Evolutionary conservation across 345 rosid genomes (phyloP).

Genomic region (Sonneratia caseolaris): DNA sequence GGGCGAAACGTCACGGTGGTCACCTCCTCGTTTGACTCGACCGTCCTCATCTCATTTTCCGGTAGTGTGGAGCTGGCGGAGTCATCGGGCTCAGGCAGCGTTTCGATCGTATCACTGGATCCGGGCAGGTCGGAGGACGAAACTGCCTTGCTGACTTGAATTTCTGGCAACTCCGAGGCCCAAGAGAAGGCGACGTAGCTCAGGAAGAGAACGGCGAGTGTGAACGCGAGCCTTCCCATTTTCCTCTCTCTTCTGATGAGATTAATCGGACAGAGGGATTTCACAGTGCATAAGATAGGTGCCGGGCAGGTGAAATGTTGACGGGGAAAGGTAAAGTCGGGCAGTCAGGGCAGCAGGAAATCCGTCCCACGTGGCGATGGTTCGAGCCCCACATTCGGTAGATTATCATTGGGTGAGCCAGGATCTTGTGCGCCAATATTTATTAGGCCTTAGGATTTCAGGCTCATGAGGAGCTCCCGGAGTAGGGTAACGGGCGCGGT

Average conservation of each 20-base stretch:
- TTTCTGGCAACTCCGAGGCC: constrained; percentile 5
- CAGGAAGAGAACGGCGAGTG: constrained; percentile 13
- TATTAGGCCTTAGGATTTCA: not conserved
- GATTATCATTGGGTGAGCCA: not conserved
- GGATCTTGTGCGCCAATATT: not conserved
- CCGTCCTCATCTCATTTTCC: not conserved
- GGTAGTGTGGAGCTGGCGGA: not conserved
- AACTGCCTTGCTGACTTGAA: not conserved
- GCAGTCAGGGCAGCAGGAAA: not conserved
- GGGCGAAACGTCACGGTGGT: constrained; percentile 3
- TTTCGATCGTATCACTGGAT: not conserved
- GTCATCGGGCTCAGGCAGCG: not conserved
- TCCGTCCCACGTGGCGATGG: not conserved
- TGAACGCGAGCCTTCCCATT: constrained; percentile 24
- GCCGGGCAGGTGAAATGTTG: not conserved
- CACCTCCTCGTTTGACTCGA: not conserved
- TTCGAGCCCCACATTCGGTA: too few species aligned
- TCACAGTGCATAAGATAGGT: not conserved
- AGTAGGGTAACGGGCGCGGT: not conserved
- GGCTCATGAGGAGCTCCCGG: not conserved
- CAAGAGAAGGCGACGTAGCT: constrained; percentile 15
- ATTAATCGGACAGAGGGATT: not conserved
- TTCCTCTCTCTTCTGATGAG: not conserved
- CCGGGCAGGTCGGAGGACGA: not conserved
- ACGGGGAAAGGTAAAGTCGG: not conserved